Percentiles rank a stretch among this genome's conserved stretches.
Evolutionary conservation across 208 protist species (phyloP).

Genomic region (Leishmania arabica): DNA sequence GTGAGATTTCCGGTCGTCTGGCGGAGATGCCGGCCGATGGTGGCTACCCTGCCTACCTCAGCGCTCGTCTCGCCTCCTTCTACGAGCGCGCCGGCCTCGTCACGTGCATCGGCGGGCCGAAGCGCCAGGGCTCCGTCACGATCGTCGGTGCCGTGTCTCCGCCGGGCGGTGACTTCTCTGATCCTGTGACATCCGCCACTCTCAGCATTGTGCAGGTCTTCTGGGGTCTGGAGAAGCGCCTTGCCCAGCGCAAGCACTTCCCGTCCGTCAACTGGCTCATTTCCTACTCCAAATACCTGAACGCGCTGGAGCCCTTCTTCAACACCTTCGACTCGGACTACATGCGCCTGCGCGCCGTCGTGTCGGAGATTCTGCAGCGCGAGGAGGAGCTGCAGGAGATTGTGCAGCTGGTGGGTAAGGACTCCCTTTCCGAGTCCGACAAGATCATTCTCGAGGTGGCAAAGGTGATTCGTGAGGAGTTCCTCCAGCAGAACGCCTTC

Average conservation of each 20-base stretch:
- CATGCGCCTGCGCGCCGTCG: slow-evolving; percentile 92
- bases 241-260: slow-evolving; percentile 99
- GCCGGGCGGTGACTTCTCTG: slow-evolving; percentile 99
- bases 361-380: slow-evolving; percentile 97
- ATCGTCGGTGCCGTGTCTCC: slow-evolving; percentile 99
- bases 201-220: slow-evolving; percentile 99
- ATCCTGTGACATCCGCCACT: slow-evolving; percentile 99
- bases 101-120: slow-evolving; percentile 96
- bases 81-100: slow-evolving; percentile 98
- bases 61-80: slow-evolving; percentile 99
- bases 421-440: slow-evolving; percentile 99
- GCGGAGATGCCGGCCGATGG: slow-evolving; percentile 99
- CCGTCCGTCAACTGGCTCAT: slow-evolving; percentile 99
- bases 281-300: slow-evolving; percentile 99
- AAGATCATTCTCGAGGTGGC: slow-evolving; percentile 99
- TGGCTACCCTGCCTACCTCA: slow-evolving; percentile 99
- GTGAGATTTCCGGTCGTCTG: slow-evolving; percentile 99
- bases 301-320: slow-evolving; percentile 98
- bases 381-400: slow-evolving; percentile 99
- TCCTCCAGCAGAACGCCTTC: slow-evolving; percentile 99
- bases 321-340: slow-evolving; percentile 97
- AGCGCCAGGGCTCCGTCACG: slow-evolving; percentile 98
- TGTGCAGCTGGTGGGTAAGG: slow-evolving; percentile 99
- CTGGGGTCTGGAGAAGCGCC: slow-evolving; percentile 99
- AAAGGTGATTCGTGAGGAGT: slow-evolving; percentile 99